Evolutionary conservation across 2,329 filamentous ascomycete species (phyloP), one percentile per base, ranked within the genome.

Genomic region (Cercospora zeina): DNA sequence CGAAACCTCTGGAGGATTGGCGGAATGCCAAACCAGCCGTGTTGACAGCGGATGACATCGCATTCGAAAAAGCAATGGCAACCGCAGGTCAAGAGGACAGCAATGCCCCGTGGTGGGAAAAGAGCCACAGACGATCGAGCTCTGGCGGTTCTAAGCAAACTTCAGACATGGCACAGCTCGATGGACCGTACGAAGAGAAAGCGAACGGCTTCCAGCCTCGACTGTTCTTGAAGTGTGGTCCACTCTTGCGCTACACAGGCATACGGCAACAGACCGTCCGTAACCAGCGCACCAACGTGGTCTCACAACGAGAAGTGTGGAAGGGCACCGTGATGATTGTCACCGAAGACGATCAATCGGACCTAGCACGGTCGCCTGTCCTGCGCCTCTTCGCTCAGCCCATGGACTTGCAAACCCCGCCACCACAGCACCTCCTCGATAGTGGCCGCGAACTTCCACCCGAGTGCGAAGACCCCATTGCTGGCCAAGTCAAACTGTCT

Each of bases 271-370:
- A 96, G 53, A 71, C 78, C 0, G 72, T 74, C 30, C 56, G 39
- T 11, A 62, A 64, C 16, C 73, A 78, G 33, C 76, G 74, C 31
- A 74, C 72, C 60, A 54, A 51, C 14, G 70, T 73, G 54, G 75
- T 75, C 0, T 67, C 71, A 10, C 87, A 91, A 47, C 84, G 86
- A 56, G 91, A 96, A 70, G 87, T 93, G 19, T 99, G 95, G 95
- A 86, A 93, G 74, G 95, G 95, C 4, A 96, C 87, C 63, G 83
- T 97, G 61, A 92, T 99, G 91, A 96, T 99, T 70, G 92, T 99
- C 21, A 97, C 95, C 0, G 83, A 87, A 57, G 93, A 99, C 72
- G 83, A 85, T 1, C 85, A 89, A 42, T 97, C 93, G 1, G 89
- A 89, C 0, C 96, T 97, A 72, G 87, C 91, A 53, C 84, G 84